phyloP scores from a whole-genome alignment of 2,329 filamentous ascomycete species.

The Epichloe brachyelytri region DNA sequence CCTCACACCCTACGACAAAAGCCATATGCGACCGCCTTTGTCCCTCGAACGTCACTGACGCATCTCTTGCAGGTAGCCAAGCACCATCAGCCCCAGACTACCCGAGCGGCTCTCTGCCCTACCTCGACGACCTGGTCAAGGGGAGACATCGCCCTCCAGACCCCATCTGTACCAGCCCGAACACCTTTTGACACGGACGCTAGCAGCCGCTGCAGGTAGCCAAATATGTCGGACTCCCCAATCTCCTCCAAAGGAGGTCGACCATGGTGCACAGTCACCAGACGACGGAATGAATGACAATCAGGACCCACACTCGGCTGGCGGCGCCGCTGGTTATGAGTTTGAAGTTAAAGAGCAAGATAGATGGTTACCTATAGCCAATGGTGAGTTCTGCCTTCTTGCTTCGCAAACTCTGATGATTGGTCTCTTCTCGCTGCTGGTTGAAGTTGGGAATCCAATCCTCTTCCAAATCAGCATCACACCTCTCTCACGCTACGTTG shows the following conservation, averaged over 20 bases:
- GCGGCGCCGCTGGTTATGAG: slow-evolving; percentile 60
- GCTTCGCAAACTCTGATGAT: slow-evolving; percentile 10
- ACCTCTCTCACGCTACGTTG: slow-evolving; percentile 14
- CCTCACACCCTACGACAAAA: slow-evolving; percentile 12
- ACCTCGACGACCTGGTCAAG: slow-evolving; percentile 46
- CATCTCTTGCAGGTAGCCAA: slow-evolving; percentile 39
- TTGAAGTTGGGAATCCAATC: neutral
- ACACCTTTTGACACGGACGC: slow-evolving; percentile 45
- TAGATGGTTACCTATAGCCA: slow-evolving; percentile 98
- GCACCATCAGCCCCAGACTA: slow-evolving; percentile 17
- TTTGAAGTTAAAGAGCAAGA: slow-evolving; percentile 99
- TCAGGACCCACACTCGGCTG: slow-evolving; percentile 60
- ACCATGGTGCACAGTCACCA: slow-evolving; percentile 83
- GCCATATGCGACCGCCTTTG: slow-evolving; percentile 16
- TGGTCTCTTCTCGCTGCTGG: neutral
- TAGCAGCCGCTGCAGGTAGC: slow-evolving; percentile 54
- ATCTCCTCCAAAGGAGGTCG: slow-evolving; percentile 90
- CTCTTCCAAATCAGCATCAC: slow-evolving; percentile 16
- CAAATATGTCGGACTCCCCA: slow-evolving; percentile 85
- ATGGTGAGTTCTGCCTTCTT: slow-evolving; percentile 63
- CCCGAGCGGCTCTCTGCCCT: slow-evolving; percentile 29
- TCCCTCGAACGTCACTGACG: slow-evolving; percentile 30
- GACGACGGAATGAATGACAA: slow-evolving; percentile 92
- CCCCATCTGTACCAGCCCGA: slow-evolving; percentile 43
- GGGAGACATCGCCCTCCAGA: slow-evolving; percentile 39